Percentiles rank a stretch among this genome's conserved stretches.
Evolutionary conservation across 2,329 filamentous ascomycete genomes (phyloP).

Genomic region (Beauveria bassiana): DNA sequence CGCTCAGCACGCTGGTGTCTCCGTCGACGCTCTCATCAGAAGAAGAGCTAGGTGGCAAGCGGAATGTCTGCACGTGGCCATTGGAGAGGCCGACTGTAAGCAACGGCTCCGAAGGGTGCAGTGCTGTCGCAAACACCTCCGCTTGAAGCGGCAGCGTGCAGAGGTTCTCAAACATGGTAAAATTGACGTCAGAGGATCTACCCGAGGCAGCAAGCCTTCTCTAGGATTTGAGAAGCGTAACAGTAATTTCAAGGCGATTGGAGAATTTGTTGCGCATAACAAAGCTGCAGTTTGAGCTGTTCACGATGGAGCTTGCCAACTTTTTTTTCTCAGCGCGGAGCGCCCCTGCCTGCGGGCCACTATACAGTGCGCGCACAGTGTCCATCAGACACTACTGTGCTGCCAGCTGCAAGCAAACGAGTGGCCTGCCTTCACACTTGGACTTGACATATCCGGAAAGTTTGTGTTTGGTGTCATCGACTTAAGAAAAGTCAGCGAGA

Average conservation of each 20-base stretch:
- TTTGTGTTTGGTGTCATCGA: too few relatives aligned
- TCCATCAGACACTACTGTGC: background rate
- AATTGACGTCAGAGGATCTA: background rate
- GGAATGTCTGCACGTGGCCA: slow-evolving; percentile 80
- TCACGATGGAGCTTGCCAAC: background rate
- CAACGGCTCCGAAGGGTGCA: slow-evolving; percentile 78
- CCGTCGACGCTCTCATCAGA: slow-evolving; percentile 43
- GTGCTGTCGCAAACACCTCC: slow-evolving; percentile 80
- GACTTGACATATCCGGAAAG: too few relatives aligned
- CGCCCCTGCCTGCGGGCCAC: background rate
- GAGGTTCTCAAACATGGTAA: slow-evolving; percentile 77
- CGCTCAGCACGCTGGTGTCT: slow-evolving; percentile 42
- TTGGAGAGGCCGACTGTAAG: slow-evolving; percentile 78
- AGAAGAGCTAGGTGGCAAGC: slow-evolving; percentile 51
- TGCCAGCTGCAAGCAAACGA: background rate
- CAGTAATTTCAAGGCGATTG: background rate
- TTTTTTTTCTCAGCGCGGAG: background rate
- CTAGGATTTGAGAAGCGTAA: background rate
- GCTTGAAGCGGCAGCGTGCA: slow-evolving; percentile 80
- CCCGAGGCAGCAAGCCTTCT: background rate
- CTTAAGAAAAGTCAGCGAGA: too few relatives aligned
- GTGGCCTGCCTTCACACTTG: background rate
- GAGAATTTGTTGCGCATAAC: background rate
- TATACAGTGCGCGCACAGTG: slow-evolving; percentile 3
- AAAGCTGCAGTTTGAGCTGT: background rate